Evolutionary conservation across 2,329 filamentous ascomycete species (phyloP).

Genomic region (Triangularia setosa): DNA sequence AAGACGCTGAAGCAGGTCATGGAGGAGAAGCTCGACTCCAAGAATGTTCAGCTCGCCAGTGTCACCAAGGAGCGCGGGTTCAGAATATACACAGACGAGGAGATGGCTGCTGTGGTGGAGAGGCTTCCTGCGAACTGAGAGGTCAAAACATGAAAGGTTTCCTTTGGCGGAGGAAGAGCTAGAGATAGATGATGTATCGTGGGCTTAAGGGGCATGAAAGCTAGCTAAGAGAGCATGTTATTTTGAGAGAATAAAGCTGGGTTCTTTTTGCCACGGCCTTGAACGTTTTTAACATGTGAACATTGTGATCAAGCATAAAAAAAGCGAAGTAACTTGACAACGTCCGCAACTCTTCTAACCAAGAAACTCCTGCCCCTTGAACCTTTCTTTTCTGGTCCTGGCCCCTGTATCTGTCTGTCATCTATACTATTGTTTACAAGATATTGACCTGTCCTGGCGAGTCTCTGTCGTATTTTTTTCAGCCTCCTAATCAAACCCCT

Average conservation of each 20-base stretch:
- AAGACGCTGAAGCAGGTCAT: constrained; percentile 99
- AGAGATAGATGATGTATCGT: neutral
- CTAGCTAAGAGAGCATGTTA: neutral
- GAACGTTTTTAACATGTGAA: too few species aligned
- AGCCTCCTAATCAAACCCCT: neutral
- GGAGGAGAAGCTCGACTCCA: constrained; percentile 98
- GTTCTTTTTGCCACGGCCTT: neutral
- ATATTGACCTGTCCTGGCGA: neutral
- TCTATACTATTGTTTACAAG: neutral
- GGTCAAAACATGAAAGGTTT: neutral
- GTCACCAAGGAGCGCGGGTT: constrained; percentile 98
- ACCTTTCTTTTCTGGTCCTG: neutral
- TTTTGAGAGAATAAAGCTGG: neutral
- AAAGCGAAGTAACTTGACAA: too few species aligned
- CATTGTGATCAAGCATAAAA: too few species aligned
- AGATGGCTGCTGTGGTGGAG: constrained; percentile 91
- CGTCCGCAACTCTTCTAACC: too few species aligned
- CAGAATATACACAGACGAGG: constrained; percentile 95
- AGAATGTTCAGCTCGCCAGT: constrained; percentile 97
- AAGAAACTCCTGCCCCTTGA: neutral
- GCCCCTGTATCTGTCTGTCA: neutral
- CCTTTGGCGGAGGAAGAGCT: neutral
- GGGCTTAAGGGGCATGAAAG: too few species aligned
- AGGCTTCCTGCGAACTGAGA: constrained; percentile 65
- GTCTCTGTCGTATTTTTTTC: neutral